Evolutionary conservation across 2,329 filamentous ascomycete species (phyloP).

Genomic region (Trichoderma hamatum): DNA sequence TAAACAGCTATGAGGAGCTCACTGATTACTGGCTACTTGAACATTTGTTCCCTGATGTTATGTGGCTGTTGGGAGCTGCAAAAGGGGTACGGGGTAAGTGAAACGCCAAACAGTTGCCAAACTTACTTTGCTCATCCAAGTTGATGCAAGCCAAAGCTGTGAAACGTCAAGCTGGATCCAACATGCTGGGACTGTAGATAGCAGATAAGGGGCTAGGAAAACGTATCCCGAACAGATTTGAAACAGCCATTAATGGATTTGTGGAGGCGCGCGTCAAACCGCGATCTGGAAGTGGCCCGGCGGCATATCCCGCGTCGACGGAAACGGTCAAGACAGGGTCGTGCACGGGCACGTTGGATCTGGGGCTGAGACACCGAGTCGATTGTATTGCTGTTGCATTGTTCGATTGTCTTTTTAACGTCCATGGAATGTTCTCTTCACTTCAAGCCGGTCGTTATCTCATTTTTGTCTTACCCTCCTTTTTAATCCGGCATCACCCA

Average conservation of each 20-base stretch:
- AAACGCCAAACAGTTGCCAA: conserved; percentile 8
- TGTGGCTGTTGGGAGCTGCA: background rate
- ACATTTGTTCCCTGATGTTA: background rate
- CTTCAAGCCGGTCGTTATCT: background rate
- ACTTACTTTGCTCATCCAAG: background rate
- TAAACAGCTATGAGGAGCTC: background rate
- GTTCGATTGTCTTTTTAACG: background rate
- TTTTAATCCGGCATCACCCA: background rate
- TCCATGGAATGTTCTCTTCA: conserved; percentile 6
- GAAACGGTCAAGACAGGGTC: conserved; percentile 18
- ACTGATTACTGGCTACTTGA: background rate
- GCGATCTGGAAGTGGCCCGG: background rate
- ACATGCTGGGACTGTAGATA: background rate
- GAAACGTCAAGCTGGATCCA: conserved; percentile 8
- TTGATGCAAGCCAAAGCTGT: background rate
- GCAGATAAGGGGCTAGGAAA: background rate
- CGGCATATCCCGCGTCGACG: conserved; percentile 13
- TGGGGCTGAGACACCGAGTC: conserved; percentile 6
- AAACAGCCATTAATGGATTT: conserved; percentile 16
- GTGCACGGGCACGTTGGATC: background rate
- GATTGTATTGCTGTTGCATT: background rate
- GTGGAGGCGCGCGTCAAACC: conserved; percentile 21
- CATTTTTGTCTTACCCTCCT: conserved; percentile 1
- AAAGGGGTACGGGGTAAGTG: conserved; percentile 8
- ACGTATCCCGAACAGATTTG: background rate